Base-by-base conservation (phyloP, 148 eudicot species). In the Persicaria tinctoria region DNA sequence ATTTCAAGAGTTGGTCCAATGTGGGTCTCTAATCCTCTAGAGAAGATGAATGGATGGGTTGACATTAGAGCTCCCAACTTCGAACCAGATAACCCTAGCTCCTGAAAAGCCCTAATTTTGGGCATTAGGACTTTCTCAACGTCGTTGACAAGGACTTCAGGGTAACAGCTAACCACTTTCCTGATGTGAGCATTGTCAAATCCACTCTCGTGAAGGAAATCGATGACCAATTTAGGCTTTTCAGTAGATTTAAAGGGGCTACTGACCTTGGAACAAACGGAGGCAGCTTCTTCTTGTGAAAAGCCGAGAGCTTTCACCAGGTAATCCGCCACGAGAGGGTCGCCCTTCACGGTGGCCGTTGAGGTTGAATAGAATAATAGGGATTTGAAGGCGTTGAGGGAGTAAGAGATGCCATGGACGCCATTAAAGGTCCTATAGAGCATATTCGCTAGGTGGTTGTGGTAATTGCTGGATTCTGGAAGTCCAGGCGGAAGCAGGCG, bases 71-170 rank as follows among this genome's bases (percentile, higher is more conserved):
- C 4, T 11, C 46, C 73, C 12, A 83, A 11, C 23, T 79, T 79
- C 12, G 77, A 44, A n/a, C 69, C 79, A 68, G 86, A 77, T 17
- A 83, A 66, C 23, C 88, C 88, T 44, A 83, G 12, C 60, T 78
- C 82, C 57, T 76, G 78, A 17, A 85, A 71, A 78, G 66, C 82
- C 73, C 64, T 76, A 11, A 85, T 63, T 83, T 85, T 85, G 70
- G 87, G 88, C 48, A 50, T 18, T 56, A 85, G 84, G 85, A 76
- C 83, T 80, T 76, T 78, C 9, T 74, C 88, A 38, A 83, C 82
- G 57, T 48, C 71, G 55, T 3, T 69, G 5, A 50, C 49, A 2
- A 85, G 79, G 49, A 85, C 4, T 20, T 57, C 12, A 16, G 85
- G 88, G 53, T 46, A 27, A 6, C 66, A 74, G 68, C 48, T 16